Conservation (phyloP, 2,329 filamentous ascomycete genomes). For the Samsoniella hepiali region DNA sequence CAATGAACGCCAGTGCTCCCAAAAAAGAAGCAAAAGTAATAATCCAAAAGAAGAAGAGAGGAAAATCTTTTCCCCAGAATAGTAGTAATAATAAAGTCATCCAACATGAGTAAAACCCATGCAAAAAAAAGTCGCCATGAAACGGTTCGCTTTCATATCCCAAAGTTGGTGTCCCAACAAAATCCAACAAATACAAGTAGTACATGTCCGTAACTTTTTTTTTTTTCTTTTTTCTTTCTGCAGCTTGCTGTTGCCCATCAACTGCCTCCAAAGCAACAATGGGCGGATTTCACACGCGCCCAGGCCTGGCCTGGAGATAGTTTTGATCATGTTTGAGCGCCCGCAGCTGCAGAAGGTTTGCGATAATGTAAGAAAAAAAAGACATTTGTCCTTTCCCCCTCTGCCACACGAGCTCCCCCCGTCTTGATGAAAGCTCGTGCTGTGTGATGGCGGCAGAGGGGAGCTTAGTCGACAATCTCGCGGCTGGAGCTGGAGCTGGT, state of each 20-base stretch:
- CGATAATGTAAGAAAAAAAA: too few species aligned
- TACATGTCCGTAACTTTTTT: background rate
- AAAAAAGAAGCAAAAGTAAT: background rate
- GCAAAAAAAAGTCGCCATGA: background rate
- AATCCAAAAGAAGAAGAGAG: background rate
- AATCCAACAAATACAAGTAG: background rate
- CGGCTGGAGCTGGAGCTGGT: constrained; percentile 28
- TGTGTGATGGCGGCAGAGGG: background rate
- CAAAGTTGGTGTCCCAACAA: background rate
- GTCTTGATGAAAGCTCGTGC: background rate
- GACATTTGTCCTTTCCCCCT: background rate
- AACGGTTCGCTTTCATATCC: background rate
- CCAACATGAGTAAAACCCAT: background rate
- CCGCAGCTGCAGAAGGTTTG: background rate
- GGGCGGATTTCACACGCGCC: constrained; percentile 8
- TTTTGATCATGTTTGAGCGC: too few species aligned
- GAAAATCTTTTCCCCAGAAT: background rate
- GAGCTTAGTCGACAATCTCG: constrained; percentile 24
- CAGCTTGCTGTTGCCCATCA: background rate
- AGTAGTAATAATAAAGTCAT: background rate
- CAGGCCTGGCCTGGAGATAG: too few species aligned
- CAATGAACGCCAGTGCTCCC: background rate
- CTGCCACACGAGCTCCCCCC: background rate
- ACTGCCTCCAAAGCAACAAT: background rate
- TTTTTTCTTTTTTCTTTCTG: background rate